phyloP scores from a whole-genome alignment of 2,329 filamentous ascomycete species.

The Magnaporthiopsis incrustans region DNA sequence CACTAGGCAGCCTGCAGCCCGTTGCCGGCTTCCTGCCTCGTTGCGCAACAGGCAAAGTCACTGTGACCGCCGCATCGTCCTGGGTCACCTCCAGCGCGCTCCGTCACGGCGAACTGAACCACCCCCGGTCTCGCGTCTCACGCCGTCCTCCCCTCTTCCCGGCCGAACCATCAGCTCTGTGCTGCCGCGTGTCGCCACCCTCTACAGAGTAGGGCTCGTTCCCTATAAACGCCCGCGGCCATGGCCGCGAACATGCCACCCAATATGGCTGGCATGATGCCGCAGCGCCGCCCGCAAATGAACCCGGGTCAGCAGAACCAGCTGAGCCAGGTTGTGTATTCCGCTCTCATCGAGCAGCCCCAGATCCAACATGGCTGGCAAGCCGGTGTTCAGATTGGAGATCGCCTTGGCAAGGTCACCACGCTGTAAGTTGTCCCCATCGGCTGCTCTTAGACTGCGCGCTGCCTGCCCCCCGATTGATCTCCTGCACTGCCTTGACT shows the following conservation, averaged over 20 bases:
- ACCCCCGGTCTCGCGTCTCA: background rate
- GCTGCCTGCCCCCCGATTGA: background rate
- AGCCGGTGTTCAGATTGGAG: constrained; percentile 25
- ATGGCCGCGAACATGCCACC: constrained; percentile 50
- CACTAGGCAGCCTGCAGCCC: constrained; percentile 7
- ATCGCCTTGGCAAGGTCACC: constrained; percentile 34
- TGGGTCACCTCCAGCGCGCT: background rate
- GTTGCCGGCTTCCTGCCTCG: constrained; percentile 6
- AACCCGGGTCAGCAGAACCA: constrained; percentile 37
- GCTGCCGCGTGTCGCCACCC: background rate
- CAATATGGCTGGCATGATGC: constrained; percentile 39
- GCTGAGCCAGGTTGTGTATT: constrained; percentile 30
- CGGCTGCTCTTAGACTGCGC: background rate
- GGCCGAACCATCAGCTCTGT: background rate
- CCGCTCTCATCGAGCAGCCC: constrained; percentile 20
- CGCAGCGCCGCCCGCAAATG: constrained; percentile 42
- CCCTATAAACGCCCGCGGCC: constrained; percentile 27
- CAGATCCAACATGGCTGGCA: constrained; percentile 31
- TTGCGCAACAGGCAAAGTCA: background rate
- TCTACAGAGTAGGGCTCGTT: background rate
- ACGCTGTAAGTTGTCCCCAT: constrained; percentile 27
- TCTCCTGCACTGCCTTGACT: background rate
- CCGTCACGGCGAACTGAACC: background rate
- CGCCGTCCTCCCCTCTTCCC: background rate
- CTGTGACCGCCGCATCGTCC: background rate